Base-by-base conservation (phyloP, 1,139 yeast genomes). In the Pichia sp. region DNA sequence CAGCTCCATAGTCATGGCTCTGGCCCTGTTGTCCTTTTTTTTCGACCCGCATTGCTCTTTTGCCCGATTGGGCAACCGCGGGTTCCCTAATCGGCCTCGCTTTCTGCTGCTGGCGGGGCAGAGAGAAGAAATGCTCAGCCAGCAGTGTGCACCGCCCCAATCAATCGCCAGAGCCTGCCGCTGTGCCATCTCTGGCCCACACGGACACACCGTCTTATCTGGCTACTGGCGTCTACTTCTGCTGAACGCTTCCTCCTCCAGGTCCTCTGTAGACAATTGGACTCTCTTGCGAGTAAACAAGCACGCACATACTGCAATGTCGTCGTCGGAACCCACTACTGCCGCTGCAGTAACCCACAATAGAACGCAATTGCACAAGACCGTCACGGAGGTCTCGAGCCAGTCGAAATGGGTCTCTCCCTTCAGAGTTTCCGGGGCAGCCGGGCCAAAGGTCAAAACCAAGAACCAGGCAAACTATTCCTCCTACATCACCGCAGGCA, bases 321-420 rank as follows among this genome's bases (percentile, higher is more conserved):
- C 42, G 19, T n/a, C 16, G 22, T 39, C 25, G 12, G 16, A 39
- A 19, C 26, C 25, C 22, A 6, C 46, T 3, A 18, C 39, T 19
- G 37, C 21, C 8, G 4, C 26, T 3, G 26, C 22, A 22, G 37
- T 28, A 12, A 21, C 23, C 4, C 49, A 47, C 21, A 36, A 39
- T 18, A 31, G 30, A n/a, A 48, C 52, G 16, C 51, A 47, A 28
- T 47, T 54, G 44, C 49, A 51, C 23, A 51, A 47, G 25, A 47
- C 55, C 6, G 55, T 49, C n/a, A 30, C 51, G 34, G 31, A 18
- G 10, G 46, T 30, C 4, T 23, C 34, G 22, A 28, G 16, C 7
- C 16, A 43, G 3, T 46, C 62, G 26, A 66, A 70, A 25, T 79
- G 83, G 83, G 73, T 75, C 12, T 77, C 83, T 6, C 83, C 83